phyloP scores from a whole-genome alignment of 202 grass and related monocot species.

The Digitaria exilis region DNA sequence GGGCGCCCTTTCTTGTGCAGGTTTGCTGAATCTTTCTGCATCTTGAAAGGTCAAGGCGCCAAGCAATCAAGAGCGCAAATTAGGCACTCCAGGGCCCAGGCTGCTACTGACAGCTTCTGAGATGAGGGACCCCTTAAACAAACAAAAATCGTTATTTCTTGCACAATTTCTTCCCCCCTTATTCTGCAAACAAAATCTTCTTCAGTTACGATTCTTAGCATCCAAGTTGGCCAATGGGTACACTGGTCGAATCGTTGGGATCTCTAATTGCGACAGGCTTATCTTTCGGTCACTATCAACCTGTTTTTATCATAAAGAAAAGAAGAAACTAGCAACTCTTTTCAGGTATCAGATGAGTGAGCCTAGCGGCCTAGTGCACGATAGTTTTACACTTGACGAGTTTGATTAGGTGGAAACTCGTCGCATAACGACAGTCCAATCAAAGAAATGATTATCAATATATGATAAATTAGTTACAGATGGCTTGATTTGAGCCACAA shows the following conservation, averaged over 20 bases:
- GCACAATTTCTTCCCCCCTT: neutral
- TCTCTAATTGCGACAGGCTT: slow-evolving; percentile 1
- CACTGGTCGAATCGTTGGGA: slow-evolving; percentile 31
- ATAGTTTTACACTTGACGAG: slow-evolving; percentile 17
- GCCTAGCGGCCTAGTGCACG: neutral
- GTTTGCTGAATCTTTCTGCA: slow-evolving; percentile 26
- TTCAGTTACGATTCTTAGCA: slow-evolving; percentile 23
- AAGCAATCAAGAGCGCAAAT: slow-evolving; percentile 14
- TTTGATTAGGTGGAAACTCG: slow-evolving; percentile 17
- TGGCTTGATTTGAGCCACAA: slow-evolving; percentile 36
- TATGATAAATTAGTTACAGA: slow-evolving; percentile 10
- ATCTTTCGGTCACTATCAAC: slow-evolving; percentile 2
- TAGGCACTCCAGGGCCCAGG: neutral
- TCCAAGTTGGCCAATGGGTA: slow-evolving; percentile 9
- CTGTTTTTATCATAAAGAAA: neutral
- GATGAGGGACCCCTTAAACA: slow-evolving; percentile 31
- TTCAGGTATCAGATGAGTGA: neutral
- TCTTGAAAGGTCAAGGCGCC: slow-evolving; percentile 35
- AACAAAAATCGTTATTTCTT: neutral
- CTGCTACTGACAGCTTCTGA: neutral
- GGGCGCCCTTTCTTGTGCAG: neutral
- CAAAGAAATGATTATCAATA: neutral
- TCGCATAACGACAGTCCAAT: neutral
- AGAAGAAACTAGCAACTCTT: neutral
- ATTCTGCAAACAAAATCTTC: neutral